Base-by-base conservation (phyloP, 257 asterid genomes). In the Eucommia ulmoides region DNA sequence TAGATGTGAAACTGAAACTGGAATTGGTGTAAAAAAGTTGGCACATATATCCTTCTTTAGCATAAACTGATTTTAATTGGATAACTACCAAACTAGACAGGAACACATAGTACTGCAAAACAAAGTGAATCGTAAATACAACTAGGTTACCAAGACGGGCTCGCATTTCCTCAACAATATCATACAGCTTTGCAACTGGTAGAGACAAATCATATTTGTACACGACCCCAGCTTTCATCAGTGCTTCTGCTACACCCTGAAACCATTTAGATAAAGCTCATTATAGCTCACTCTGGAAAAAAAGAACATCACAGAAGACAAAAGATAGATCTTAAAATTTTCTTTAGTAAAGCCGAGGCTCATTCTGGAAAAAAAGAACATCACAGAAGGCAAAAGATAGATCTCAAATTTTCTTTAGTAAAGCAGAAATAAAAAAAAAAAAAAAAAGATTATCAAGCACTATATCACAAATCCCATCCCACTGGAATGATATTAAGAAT, bases 181-280 rank as follows among this genome's bases (percentile, higher is more conserved):
- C 93, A 50, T 89, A 85, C 81, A 89, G 76, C 75, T 80, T 82
- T 52, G 72, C 92, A 45, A 74, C 75, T 49, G 98, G 98, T 50
- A 89, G 65, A 24, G 98, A 89, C 64, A 85, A 64, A 73, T 89
- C 98, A 50, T 89, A 89, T 68, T 89, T 89, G 74, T 78, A 89
- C 18, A 73, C 85, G 25, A 91, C 96, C 52, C 98, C 98, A 12
- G 88, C 96, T 74, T 82, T 89, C 96, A 82, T 71, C 68, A 89
- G 62, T 59, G 98, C 98, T 80, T 89, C 98, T 50, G 98, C 72
- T 59, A 89, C 33, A 54, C 98, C 98, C 96, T 89, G 74, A 51
- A 56, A 45, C 26, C 65, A 58, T 59, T 41, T 45, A 47, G 59
- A 53, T 38, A 38, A 19, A 23, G 44, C 33, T 66, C 62, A 60